Base-by-base conservation (phyloP, 225 moss, liverwort and hornwort species). In the Bryoerythrophyllum caledonicum region DNA sequence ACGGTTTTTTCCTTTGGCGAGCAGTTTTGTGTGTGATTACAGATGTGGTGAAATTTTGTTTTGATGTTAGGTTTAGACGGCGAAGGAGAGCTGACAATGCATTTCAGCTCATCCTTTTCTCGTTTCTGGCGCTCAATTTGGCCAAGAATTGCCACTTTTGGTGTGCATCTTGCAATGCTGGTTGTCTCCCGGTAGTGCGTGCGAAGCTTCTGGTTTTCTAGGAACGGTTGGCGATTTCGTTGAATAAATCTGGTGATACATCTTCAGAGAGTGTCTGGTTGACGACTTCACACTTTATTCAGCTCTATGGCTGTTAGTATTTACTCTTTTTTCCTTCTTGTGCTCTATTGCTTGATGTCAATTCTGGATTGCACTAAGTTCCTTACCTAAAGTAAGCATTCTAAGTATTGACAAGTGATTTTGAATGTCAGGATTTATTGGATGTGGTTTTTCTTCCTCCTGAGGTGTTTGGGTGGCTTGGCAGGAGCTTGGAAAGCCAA, bases 401-500 rank as follows among this genome's bases (percentile, higher is more conserved):
- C 27, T n/a, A n/a, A n/a, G n/a, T n/a, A 48, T 37, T 13, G 46
- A 10, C 1, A 16, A n/a, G 43, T 20, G 3, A 10, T n/a, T 37
- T 20, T 38, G 63, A 63, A 7, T 20, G 53, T 46, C 14, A 43
- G 8, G 74, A 25, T 70, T 53, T 65, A n/a, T 44, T n/a, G 5
- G 24, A 25, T 14, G 30, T 15, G 8, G 17, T 46, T 30, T 65
- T 70, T 24, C 67, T 37, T 67, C 61, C n/a, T 37, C 27, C 67
- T 75, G 58, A 71, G 57, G 5, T 44, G 40, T 38, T 38, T 74
- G 19, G 21, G 48, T 63, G 60, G 40, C 25, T 60, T 77, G 41
- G 63, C 76, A 88, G 88, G 78, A 69, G 58, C 53, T 73, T 78
- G 80, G 82, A 75, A 56, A 72, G 43, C 16, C 24, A 73, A 58